Evolutionary conservation across 257 asterid genomes (phyloP), one percentile per base, ranked within the genome.

Genomic region (Solanum etuberosum): DNA sequence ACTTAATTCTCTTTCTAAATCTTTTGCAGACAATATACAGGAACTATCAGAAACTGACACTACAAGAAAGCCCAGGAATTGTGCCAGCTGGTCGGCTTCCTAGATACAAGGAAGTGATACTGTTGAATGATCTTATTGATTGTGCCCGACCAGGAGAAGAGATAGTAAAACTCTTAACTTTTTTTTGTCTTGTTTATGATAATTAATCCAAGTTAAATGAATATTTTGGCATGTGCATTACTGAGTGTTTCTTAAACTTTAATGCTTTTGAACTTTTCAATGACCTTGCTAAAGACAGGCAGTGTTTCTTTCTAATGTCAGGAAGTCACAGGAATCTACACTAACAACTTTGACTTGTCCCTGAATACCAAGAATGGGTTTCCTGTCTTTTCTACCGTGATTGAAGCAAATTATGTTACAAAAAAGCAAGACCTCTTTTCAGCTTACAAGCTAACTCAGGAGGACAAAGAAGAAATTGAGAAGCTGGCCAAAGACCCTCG

Each of bases 41-140:
- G 90, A 97, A 97, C 91, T 97, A 95, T 91, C 99, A 97, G 94
- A 97, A 95, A 90, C 96, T 97, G 85, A 94, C 98, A 61, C 98
- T 97, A 84, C 99, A 97, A 91, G 99, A 97, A 91, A 96, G 99
- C 92, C 99, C 99, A 16, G 99, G 98, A 90, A 96, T 95, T 89
- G 98, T 97, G 88, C 99, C 99, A 88, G 98, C 99, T 87, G 99
- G 99, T 74, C 97, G 99, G 83, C 98, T 97, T 86, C 99, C 99
- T 48, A 93, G 99, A 93, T 93, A 93, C 95, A 97, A 97, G 94
- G 99, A 97, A 97, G 98, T 97, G 85, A 97, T 97, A 89, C 90
- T 97, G 87, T 90, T 97, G 96, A 97, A 97, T 93, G 99, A 97
- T 92, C 98, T 96, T 89, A 97, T 97, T 87, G 99, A 97, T 89